Evolutionary conservation across 345 rosid genomes (phyloP), one percentile per base, ranked within the genome.

Genomic region (Eucalyptus curtisii): DNA sequence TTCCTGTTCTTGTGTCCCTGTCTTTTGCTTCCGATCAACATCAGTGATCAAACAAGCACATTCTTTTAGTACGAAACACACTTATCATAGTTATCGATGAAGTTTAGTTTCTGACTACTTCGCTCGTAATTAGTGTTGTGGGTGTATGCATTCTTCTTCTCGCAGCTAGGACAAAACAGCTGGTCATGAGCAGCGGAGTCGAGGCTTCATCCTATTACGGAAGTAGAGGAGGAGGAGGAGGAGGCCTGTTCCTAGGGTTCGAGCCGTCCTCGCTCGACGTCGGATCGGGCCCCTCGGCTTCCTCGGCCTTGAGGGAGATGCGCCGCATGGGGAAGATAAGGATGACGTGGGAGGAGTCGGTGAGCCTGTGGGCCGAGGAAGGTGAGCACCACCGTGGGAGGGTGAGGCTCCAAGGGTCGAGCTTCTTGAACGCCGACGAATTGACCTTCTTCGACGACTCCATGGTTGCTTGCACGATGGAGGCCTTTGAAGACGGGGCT

Each of bases 291-390:
- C 89, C 89, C 57, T 87, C 91, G 61, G 90, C 94, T 30, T 86
- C 94, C 19, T 90, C 95, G 14, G 66, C 92, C 55, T 68, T 91
- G 10, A 96, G 94, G 91, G 98, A 96, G 87, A 93, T 97, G 30
- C 93, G 97, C n/a, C 95, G 99, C 86, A 94, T 98, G 47, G 99
- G 99, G 85, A 98, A 95, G 93, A 90, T 98, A 87, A 95, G 97
- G 89, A 94, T 98, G 96, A 94, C 94, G 37, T 98, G 99, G 99
- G 99, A 98, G 90, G 99, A 98, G 88, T 97, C 99, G 4, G 97
- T 97, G 59, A 97, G 94, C 90, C 94, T 98, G 92, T 98, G 99
- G 99, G 99, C 93, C 20, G 99, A 98, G 91, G 99, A 96, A 89
- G 99, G 98, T 27, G 99, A 97, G 89, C 91, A 92, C 86, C 95